Evolutionary conservation across 192 early-diverging fungal species (phyloP).

Genomic region (Entomortierella parvispora): DNA sequence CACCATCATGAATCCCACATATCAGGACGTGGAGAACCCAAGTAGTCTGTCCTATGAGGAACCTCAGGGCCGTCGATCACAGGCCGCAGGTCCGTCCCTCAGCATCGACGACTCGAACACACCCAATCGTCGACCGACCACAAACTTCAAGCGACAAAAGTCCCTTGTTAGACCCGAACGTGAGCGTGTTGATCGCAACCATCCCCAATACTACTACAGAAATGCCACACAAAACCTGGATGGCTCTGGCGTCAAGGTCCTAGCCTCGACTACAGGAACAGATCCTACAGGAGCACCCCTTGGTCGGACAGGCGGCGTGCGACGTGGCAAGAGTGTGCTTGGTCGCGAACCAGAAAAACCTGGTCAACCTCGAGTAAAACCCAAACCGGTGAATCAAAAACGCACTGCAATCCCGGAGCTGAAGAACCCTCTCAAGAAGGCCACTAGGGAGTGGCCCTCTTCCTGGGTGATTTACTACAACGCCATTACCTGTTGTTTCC

Average conservation of each 20-base stretch:
- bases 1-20: conserved; percentile 11
- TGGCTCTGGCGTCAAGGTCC: conserved; percentile 32
- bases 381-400: conserved; percentile 25
- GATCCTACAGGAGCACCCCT: conserved; percentile 26
- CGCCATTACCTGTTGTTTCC: conserved; percentile 57
- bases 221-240: conserved; percentile 53
- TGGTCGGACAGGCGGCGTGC: conserved; percentile 30
- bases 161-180: conserved; percentile 78
- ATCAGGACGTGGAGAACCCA: conserved; percentile 24
- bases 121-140: conserved; percentile 14
- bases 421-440: conserved; percentile 49
- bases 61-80: conserved; percentile 14
- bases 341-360: conserved; percentile 48
- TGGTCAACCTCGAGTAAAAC: conserved; percentile 45
- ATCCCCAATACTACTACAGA: conserved; percentile 59
- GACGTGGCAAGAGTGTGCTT: conserved; percentile 41
- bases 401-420: conserved; percentile 18
- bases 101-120: background rate
- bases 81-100: conserved; percentile 4
- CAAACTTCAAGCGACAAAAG: conserved; percentile 61
- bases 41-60: conserved; percentile 26
- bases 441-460: conserved; percentile 37
- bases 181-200: conserved; percentile 59
- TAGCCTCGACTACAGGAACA: conserved; percentile 40
- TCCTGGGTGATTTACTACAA: conserved; percentile 57